Evolutionary conservation across 2,329 filamentous ascomycete species (phyloP).

Genomic region (Neofusicoccum sp.): DNA sequence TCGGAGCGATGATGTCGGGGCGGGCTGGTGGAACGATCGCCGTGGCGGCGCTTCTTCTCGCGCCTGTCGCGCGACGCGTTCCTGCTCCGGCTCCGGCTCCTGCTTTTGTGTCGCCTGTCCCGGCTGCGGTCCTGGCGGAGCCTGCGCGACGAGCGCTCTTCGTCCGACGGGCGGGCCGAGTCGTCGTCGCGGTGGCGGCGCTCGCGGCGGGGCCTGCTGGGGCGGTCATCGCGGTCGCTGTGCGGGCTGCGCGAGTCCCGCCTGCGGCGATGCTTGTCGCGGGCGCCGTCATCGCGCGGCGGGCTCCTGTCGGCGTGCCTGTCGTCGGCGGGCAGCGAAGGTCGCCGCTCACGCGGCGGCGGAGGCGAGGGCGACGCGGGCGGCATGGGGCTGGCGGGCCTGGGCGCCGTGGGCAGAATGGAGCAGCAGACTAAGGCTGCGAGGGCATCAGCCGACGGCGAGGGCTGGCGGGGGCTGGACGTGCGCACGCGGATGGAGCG

Average conservation of each 20-base stretch:
- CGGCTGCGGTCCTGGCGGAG: neutral
- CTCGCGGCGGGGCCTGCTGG: constrained; percentile 17
- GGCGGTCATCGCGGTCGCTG: constrained; percentile 21
- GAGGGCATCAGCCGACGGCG: neutral
- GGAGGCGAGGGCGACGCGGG: neutral
- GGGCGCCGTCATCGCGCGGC: neutral
- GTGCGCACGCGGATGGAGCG: neutral
- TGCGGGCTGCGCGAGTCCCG: constrained; percentile 28
- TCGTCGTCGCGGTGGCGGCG: constrained; percentile 2
- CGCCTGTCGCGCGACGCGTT: constrained; percentile 16
- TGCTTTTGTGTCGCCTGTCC: neutral
- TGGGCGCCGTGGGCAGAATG: neutral
- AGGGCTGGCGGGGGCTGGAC: neutral
- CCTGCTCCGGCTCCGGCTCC: constrained; percentile 21
- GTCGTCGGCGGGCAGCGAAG: constrained; percentile 3
- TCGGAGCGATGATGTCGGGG: constrained; percentile 27
- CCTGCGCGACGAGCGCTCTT: neutral
- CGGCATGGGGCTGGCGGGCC: neutral
- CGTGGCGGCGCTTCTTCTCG: constrained; percentile 16
- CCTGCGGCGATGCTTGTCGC: constrained; percentile 20
- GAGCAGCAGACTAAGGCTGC: neutral
- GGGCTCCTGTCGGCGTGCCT: neutral
- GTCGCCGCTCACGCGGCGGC: neutral
- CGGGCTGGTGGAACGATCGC: constrained; percentile 27
- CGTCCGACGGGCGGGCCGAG: neutral